Conservation (phyloP, 2,329 filamentous ascomycete genomes). For the Cryoendolithus antarcticus region DNA sequence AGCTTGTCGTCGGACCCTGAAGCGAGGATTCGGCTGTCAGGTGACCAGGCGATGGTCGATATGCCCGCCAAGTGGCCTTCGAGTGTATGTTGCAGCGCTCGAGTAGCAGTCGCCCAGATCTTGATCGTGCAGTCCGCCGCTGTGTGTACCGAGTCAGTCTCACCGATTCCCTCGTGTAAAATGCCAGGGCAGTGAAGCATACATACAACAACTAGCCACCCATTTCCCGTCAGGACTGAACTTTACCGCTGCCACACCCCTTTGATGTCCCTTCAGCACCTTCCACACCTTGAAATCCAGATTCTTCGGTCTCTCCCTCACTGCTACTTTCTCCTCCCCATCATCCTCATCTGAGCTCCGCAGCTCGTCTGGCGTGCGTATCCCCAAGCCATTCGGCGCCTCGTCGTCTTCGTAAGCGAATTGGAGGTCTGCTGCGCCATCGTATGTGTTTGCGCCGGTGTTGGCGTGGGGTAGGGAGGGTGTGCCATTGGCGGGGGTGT, state of each 20-base stretch:
- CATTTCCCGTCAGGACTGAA: slow-evolving; percentile 84
- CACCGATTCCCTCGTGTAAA: no score
- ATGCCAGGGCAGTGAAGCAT: no score
- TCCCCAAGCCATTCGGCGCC: slow-evolving; percentile 13
- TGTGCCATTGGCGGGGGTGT: slow-evolving; percentile 3
- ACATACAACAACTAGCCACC: slow-evolving; percentile 63
- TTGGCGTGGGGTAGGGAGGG: not conserved
- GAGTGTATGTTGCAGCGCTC: slow-evolving; percentile 71
- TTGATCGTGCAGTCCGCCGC: slow-evolving; percentile 75
- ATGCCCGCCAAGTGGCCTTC: slow-evolving; percentile 90
- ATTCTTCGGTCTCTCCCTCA: slow-evolving; percentile 35
- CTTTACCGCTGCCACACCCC: slow-evolving; percentile 69
- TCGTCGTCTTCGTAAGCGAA: slow-evolving; percentile 23
- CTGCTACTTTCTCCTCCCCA: slow-evolving; percentile 12
- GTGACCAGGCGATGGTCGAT: slow-evolving; percentile 86
- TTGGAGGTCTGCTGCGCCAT: slow-evolving; percentile 9
- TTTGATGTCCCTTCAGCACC: slow-evolving; percentile 63
- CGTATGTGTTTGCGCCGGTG: not conserved
- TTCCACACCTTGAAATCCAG: slow-evolving; percentile 60
- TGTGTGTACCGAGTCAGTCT: no score
- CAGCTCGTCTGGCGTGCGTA: slow-evolving; percentile 15
- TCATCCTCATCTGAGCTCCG: slow-evolving; percentile 3
- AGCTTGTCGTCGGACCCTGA: slow-evolving; percentile 93
- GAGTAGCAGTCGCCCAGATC: slow-evolving; percentile 73
- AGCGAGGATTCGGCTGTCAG: slow-evolving; percentile 75